These are phyloP conservation scores for Phytophthora pini DNA, from an alignment of 352 stramenopile species.

Conservation along the genomic window DNA sequence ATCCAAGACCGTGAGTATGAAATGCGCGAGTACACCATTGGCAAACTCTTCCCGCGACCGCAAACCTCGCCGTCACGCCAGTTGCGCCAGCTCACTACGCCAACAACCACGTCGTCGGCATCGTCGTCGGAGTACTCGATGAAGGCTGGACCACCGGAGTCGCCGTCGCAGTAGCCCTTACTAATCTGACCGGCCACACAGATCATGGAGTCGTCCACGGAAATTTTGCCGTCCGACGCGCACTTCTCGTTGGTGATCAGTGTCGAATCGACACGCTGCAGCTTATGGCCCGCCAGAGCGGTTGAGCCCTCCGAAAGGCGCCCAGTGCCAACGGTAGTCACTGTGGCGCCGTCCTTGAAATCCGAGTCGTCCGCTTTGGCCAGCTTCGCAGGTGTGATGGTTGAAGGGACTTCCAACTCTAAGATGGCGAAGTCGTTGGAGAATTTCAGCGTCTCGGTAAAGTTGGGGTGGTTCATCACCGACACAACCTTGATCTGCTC, in stretches of 20 bases:
- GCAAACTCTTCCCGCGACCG: slow-evolving; percentile 46
- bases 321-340: slow-evolving; percentile 35
- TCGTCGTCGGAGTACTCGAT: slow-evolving; percentile 34
- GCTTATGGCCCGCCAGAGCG: slow-evolving; percentile 19
- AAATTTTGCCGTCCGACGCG: slow-evolving; percentile 24
- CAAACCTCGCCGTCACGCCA: slow-evolving; percentile 54
- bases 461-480: slow-evolving; percentile 59
- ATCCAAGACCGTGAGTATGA: slow-evolving; percentile 57
- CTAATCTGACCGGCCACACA: slow-evolving; percentile 56
- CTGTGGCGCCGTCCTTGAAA: slow-evolving; percentile 34
- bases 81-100: slow-evolving; percentile 65
- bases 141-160: slow-evolving; percentile 63
- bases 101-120: slow-evolving; percentile 48
- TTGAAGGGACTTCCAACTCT: slow-evolving; percentile 45
- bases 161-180: slow-evolving; percentile 62
- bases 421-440: slow-evolving; percentile 68
- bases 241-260: slow-evolving; percentile 53
- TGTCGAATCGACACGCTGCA: slow-evolving; percentile 48
- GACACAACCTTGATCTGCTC: slow-evolving; percentile 57
- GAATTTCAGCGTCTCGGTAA: slow-evolving; percentile 27
- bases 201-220: slow-evolving; percentile 56
- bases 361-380: slow-evolving; percentile 34
- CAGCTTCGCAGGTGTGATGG: slow-evolving; percentile 42
- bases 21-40: slow-evolving; percentile 63
- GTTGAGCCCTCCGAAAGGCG: slow-evolving; percentile 29